phyloP scores from a whole-genome alignment of 2,329 filamentous ascomycete genomes.

The Nothomitra cinnamomea region DNA sequence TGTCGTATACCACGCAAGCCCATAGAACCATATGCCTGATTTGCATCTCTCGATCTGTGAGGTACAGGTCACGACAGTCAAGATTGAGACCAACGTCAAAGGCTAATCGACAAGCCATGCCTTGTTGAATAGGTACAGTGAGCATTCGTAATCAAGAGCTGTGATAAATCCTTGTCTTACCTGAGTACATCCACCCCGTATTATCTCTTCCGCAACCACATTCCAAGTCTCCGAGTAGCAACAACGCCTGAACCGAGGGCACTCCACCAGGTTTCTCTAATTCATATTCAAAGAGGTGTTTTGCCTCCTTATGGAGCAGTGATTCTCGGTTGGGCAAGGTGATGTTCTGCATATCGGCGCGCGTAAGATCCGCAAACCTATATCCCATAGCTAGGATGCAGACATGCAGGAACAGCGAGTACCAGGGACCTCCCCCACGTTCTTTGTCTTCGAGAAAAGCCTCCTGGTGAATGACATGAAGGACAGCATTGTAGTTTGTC shows the following conservation, averaged over 20 bases:
- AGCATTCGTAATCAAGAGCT: slow-evolving; percentile 9
- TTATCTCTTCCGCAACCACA: slow-evolving; percentile 36
- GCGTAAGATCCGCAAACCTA: slow-evolving; percentile 30
- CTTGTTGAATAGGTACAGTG: slow-evolving; percentile 2
- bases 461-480: slow-evolving; percentile 32
- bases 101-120: slow-evolving; percentile 29
- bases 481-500: slow-evolving; percentile 32
- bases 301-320: slow-evolving; percentile 35
- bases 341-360: slow-evolving; percentile 32
- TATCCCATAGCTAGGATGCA: slow-evolving; percentile 35
- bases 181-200: slow-evolving; percentile 37
- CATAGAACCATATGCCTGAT: slow-evolving; percentile 34
- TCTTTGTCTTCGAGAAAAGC: slow-evolving; percentile 32
- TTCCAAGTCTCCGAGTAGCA: slow-evolving; percentile 35
- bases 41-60: slow-evolving; percentile 29
- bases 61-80: slow-evolving; percentile 24
- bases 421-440: slow-evolving; percentile 30
- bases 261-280: slow-evolving; percentile 35
- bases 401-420: slow-evolving; percentile 35
- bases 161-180: slow-evolving; percentile 19
- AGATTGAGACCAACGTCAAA: slow-evolving; percentile 34
- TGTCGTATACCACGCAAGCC: slow-evolving; percentile 36
- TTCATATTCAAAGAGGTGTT: slow-evolving; percentile 36
- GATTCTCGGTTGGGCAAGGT: slow-evolving; percentile 31
- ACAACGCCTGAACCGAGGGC: slow-evolving; percentile 33